Percentiles rank a stretch among this genome's conserved stretches.
phyloP scores from a whole-genome alignment of 805 yeast species.

The Tetrapisispora phaffii region DNA sequence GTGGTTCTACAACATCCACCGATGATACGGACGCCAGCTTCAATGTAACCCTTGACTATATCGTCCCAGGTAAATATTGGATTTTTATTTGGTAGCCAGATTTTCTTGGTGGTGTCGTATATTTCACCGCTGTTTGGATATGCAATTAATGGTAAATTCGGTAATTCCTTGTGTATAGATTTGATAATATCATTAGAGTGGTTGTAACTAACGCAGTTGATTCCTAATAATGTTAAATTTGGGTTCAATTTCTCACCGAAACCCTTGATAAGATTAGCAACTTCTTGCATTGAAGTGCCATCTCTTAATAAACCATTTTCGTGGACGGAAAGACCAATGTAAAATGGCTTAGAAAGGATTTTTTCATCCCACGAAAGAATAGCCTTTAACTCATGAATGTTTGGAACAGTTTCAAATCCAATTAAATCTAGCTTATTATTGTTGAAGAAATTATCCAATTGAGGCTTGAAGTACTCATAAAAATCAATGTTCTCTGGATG shows the following conservation, averaged over 20 bases:
- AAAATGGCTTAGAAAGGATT: conserved; percentile 36
- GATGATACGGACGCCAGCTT: conserved; percentile 38
- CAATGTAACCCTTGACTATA: conserved; percentile 34
- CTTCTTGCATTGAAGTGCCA: conserved; percentile 35
- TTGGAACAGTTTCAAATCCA: conserved; percentile 68
- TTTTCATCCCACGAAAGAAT: conserved; percentile 34
- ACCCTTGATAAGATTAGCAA: conserved; percentile 20
- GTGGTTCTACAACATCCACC: conserved; percentile 75
- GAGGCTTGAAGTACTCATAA: conserved; percentile 25
- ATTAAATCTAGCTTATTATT: conserved; percentile 42
- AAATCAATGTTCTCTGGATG: conserved; percentile 23
- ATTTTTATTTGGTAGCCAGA: conserved; percentile 31
- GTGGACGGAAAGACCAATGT: conserved; percentile 35
- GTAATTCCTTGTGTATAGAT: conserved; percentile 13
- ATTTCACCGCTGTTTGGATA: conserved; percentile 74
- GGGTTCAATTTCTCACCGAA: conserved; percentile 12
- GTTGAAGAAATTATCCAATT: conserved; percentile 41
- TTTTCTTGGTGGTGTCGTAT: conserved; percentile 40
- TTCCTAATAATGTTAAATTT: conserved; percentile 45
- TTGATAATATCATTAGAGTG: conserved; percentile 35
- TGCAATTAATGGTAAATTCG: conserved; percentile 36
- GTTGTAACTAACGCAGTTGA: conserved; percentile 54
- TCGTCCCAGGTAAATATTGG: conserved; percentile 31
- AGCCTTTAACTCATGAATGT: conserved; percentile 45
- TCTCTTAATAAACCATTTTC: conserved; percentile 36